Evolutionary conservation across 345 rosid genomes (phyloP).

Genomic region (Rubroshorea leprosula): DNA sequence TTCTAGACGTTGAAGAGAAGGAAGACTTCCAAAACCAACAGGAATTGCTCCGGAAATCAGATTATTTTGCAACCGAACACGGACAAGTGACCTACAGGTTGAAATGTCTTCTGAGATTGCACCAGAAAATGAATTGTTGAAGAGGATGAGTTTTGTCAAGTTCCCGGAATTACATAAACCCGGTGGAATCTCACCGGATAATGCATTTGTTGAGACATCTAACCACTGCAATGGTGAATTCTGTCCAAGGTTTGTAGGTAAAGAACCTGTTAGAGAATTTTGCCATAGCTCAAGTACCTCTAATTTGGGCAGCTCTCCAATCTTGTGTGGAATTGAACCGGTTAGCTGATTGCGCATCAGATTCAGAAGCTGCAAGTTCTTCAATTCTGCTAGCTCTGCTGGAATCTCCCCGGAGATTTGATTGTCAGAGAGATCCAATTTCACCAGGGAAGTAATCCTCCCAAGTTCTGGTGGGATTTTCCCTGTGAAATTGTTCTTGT

Average conservation of each 20-base stretch:
- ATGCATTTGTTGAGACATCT: conserved; percentile 64
- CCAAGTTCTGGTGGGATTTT: conserved; percentile 59
- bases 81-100: conserved; percentile 55
- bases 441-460: conserved; percentile 43
- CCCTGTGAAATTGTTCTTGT: conserved; percentile 55
- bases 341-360: conserved; percentile 65
- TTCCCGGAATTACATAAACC: conserved; percentile 56
- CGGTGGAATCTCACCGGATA: conserved; percentile 60
- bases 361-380: conserved; percentile 61
- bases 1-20: conserved; percentile 73
- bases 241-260: conserved; percentile 56
- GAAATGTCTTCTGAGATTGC: conserved; percentile 48
- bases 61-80: conserved; percentile 73
- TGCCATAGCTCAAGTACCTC: conserved; percentile 73
- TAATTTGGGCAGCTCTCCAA: conserved; percentile 53
- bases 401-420: conserved; percentile 68
- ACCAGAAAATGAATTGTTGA: conserved; percentile 69
- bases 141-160: conserved; percentile 77
- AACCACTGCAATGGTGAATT: conserved; percentile 58
- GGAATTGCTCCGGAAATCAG: conserved; percentile 62
- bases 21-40: conserved; percentile 57
- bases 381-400: conserved; percentile 38
- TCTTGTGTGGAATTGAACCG: conserved; percentile 43
- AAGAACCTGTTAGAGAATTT: conserved; percentile 52
- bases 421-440: conserved; percentile 70